Evolutionary conservation across 1,139 yeast species (phyloP).

Genomic region (Magnusiomyces tetraspermus): DNA sequence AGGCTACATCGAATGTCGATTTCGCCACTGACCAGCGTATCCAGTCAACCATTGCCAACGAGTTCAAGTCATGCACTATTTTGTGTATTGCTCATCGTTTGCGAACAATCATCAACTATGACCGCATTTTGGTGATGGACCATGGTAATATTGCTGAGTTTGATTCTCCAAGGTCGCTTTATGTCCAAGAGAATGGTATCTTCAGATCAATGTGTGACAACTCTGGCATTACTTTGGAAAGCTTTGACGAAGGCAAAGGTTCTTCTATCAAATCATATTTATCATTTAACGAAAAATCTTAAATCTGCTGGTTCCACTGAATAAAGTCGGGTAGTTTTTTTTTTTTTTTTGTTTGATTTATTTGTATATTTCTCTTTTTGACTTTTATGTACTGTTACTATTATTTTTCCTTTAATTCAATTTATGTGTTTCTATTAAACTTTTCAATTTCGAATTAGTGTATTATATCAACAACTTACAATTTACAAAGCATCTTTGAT

Average conservation of each 20-base stretch:
- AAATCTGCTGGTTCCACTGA: too few relatives aligned
- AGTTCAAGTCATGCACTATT: slow-evolving; percentile 58
- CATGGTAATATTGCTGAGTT: slow-evolving; percentile 52
- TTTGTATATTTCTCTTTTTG: neutral
- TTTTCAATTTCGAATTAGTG: too few relatives aligned
- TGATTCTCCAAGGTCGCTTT: slow-evolving; percentile 40
- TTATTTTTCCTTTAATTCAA: neutral
- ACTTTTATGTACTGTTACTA: neutral
- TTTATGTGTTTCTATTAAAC: too few relatives aligned
- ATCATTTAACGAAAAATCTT: neutral
- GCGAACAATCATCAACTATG: slow-evolving; percentile 57
- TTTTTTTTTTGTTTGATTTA: too few relatives aligned
- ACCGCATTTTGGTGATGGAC: slow-evolving; percentile 56
- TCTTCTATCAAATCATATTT: neutral
- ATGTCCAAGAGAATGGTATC: slow-evolving; percentile 35
- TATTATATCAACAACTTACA: neutral
- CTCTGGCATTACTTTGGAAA: slow-evolving; percentile 38
- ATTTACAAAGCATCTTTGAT: neutral
- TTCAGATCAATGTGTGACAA: slow-evolving; percentile 56
- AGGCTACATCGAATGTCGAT: slow-evolving; percentile 78
- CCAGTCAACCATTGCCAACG: slow-evolving; percentile 53
- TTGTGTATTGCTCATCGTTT: slow-evolving; percentile 74
- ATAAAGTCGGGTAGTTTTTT: too few relatives aligned
- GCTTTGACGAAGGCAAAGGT: neutral
- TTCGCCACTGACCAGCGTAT: slow-evolving; percentile 66